Evolutionary conservation across 345 rosid species (phyloP), one percentile per base, ranked within the genome.

Genomic region (Citrus maxima): DNA sequence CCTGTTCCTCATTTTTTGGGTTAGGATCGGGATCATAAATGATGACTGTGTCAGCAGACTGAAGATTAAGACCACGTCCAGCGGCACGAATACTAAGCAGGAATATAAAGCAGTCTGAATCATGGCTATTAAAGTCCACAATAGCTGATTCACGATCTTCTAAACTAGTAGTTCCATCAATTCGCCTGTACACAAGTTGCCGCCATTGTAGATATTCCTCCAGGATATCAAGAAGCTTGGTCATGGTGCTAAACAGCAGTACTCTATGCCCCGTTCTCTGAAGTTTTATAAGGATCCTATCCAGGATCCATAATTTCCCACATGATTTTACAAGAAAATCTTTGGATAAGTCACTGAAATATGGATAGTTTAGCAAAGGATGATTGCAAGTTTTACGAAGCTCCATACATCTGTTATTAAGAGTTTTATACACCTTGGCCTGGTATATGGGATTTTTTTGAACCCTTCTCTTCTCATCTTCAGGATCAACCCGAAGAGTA

Each of bases 71-170:
- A 86, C 99, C 99, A 83, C 99, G 88, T 63, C 99, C 98, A 84
- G 99, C 98, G 8, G 99, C 99, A 80, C 98, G 98, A 72, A 97
- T 97, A 75, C 99, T 97, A 46, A 97, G 95, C 88, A 97, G 82
- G 86, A 97, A 97, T 80, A 97, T 94, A 79, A 97, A 97, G 86
- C 97, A 93, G 72, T 94, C 99, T 18, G 99, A 93, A 75, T 25
- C 80, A 72, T 89, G 92, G 84, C 93, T 87, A 82, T 97, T 97
- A 73, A 93, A 97, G 82, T 94, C 99, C 83, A 97, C 97, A 64
- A 97, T 97, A 80, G 99, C 99, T 30, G 98, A 93, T 85, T 97
- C 99, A 80, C 99, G 94, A 87, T 97, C 98, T 91, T 97, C 99
- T 81, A 97, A 86, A 88, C 98, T 97, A 75, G 99, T 97, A 60